Evolutionary conservation across 768 basidiomycete genomes (phyloP), one percentile per base, ranked within the genome.

Genomic region (Panellus pusillus): DNA sequence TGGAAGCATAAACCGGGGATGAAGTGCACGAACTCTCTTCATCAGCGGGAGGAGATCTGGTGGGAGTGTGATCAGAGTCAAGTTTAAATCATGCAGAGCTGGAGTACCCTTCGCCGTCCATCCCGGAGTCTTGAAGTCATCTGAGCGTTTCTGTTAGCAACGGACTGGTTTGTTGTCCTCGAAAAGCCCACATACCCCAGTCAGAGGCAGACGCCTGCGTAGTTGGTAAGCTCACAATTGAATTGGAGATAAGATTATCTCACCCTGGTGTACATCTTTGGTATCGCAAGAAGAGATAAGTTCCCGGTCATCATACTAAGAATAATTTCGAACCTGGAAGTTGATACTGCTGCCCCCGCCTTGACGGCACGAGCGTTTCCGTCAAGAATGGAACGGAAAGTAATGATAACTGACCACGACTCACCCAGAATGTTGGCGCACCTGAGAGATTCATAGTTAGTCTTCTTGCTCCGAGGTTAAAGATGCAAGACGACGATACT

Each of bases 71-170:
- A 28, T 62, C 12, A 29, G 49, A 37, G 44, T 24, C 47, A 28
- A 6, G 12, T 24, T 19, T 24, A 4, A 2, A 8, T 6, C n/a
- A 31, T 17, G 9, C 28, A 24, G 53, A 28, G 28, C 17, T 19
- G 9, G 42, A 67, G 19, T 55, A 83, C 83, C 82, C 67, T 85
- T 74, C 9, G 81, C 80, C 9, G 78, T 81, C 86, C 86, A 87
- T 43, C 85, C 86, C 39, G 79, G 77, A 17, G 77, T 76, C 74
- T 87, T 87, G 76, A 87, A 88, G 67, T 87, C 85, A 65, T 87
- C 86, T 85, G 54, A 66, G 59, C 70, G 67, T 63, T 52, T 31
- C 60, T 44, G 14, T 47, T 46, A 51, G 11, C 12, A 20, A 19
- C 13, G 17, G 11, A 42, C 19, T 17, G 24, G 27, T 42, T 32